Conservation (phyloP, 495 filamentous ascomycete species). For the Glonium stellatum region DNA sequence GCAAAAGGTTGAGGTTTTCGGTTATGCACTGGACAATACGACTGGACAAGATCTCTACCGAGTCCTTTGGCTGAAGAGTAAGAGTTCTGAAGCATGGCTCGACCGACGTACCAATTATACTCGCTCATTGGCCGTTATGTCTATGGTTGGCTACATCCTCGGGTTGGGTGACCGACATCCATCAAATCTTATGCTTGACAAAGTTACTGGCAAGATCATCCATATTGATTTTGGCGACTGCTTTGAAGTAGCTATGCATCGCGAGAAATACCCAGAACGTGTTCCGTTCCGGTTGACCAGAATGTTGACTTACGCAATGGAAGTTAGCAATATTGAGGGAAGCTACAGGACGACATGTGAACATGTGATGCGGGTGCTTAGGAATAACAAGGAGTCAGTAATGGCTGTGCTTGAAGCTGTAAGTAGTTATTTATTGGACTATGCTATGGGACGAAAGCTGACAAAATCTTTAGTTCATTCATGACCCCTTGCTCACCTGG, state of each 20-base stretch:
- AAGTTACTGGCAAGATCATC: constrained; percentile 88
- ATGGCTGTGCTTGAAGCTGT: constrained; percentile 98
- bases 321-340: constrained; percentile 97
- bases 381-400: constrained; percentile 94
- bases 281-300: constrained; percentile 95
- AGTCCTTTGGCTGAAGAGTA: constrained; percentile 96
- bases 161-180: constrained; percentile 94
- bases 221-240: constrained; percentile 99
- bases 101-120: constrained; percentile 97
- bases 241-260: constrained; percentile 99
- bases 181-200: constrained; percentile 93
- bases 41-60: constrained; percentile 97
- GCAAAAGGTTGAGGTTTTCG: constrained; percentile 99
- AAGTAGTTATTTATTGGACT: constrained; percentile 40
- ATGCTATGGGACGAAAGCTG: constrained; percentile 4
- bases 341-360: constrained; percentile 96
- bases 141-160: constrained; percentile 99
- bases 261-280: constrained; percentile 96
- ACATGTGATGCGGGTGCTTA: constrained; percentile 93
- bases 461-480: constrained; percentile 64
- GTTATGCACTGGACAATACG: constrained; percentile 97
- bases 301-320: constrained; percentile 99
- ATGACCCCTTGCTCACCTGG: constrained; percentile 97
- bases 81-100: constrained; percentile 95
- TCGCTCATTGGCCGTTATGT: constrained; percentile 94